A percentile compares a stretch with the other conserved stretches of the same genome.
Conservation (phyloP, 1,284 basidiomycete species). For the Hemileia vastatrix region DNA sequence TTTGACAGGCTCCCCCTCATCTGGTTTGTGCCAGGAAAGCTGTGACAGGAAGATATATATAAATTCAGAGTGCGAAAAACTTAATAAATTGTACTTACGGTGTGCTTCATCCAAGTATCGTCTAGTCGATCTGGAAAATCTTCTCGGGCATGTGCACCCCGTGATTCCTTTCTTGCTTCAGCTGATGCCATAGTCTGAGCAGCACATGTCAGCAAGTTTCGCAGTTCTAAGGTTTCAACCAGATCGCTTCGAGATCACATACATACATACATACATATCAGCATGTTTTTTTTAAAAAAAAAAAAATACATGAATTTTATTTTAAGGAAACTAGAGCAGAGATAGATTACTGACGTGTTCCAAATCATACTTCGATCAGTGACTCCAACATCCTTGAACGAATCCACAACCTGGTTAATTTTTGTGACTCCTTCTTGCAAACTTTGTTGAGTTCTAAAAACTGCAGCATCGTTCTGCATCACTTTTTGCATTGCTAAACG, state of each 20-base stretch:
- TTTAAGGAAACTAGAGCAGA: background rate
- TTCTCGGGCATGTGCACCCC: conserved; percentile 94
- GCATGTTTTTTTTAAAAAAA: background rate
- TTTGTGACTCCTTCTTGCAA: conserved; percentile 87
- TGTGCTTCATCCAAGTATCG: conserved; percentile 45
- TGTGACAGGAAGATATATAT: too few species aligned
- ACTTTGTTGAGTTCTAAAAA: conserved; percentile 68
- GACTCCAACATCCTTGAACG: conserved; percentile 81
- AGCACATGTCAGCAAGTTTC: conserved; percentile 88
- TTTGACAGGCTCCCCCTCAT: conserved; percentile 65
- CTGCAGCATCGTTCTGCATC: conserved; percentile 59
- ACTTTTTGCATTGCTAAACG: conserved; percentile 96
- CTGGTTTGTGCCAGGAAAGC: conserved; percentile 68
- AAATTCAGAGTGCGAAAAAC: background rate
- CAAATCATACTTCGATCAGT: conserved; percentile 99
- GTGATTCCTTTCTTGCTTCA: conserved; percentile 89
- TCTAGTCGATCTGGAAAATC: conserved; percentile 78
- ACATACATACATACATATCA: background rate
- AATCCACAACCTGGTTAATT: conserved; percentile 74
- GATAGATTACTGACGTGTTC: conserved; percentile 65
- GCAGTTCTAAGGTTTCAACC: conserved; percentile 90
- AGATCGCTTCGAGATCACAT: conserved; percentile 60
- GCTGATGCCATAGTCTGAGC: conserved; percentile 92
- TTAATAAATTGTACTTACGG: conserved; percentile 19
- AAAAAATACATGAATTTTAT: background rate